Evolutionary conservation across 2,329 filamentous ascomycete genomes (phyloP).

Genomic region (Pezicula carpinea): DNA sequence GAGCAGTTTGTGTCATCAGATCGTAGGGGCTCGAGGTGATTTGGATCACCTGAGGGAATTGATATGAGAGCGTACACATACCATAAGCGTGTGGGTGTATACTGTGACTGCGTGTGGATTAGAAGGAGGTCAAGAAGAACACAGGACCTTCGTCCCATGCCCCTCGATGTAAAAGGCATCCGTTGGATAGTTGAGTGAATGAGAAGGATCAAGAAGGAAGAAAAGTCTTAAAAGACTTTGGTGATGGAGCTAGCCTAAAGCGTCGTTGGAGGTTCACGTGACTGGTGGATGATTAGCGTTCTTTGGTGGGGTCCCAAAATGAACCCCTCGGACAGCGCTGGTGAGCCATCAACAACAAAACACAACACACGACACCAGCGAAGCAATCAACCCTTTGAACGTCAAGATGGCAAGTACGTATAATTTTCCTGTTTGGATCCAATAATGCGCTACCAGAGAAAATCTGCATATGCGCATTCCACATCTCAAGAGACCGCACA

Average conservation of each 20-base stretch:
- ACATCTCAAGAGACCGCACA: neutral
- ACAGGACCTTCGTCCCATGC: neutral
- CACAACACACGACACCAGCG: neutral
- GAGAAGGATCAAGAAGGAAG: slow-evolving; percentile 1
- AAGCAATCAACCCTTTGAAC: neutral
- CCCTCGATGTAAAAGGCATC: neutral
- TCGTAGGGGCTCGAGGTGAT: slow-evolving; percentile 19
- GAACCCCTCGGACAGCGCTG: neutral
- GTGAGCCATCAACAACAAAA: neutral
- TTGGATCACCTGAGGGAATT: slow-evolving; percentile 4
- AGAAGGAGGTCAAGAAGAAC: neutral
- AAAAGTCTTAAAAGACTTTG: neutral
- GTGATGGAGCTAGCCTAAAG: neutral
- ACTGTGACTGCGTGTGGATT: too few species aligned
- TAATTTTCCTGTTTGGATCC: neutral
- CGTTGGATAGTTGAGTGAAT: neutral
- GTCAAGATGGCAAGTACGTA: slow-evolving; percentile 29
- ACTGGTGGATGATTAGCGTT: too few species aligned
- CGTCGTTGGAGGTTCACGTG: too few species aligned
- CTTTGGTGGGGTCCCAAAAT: too few species aligned
- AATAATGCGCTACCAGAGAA: neutral
- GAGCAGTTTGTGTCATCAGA: slow-evolving; percentile 49
- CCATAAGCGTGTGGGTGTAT: slow-evolving; percentile 2
- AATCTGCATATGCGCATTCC: neutral
- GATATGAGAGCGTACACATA: slow-evolving; percentile 14